phyloP scores from a whole-genome alignment of 1,139 yeast genomes.

The Geotrichum restrictum region DNA sequence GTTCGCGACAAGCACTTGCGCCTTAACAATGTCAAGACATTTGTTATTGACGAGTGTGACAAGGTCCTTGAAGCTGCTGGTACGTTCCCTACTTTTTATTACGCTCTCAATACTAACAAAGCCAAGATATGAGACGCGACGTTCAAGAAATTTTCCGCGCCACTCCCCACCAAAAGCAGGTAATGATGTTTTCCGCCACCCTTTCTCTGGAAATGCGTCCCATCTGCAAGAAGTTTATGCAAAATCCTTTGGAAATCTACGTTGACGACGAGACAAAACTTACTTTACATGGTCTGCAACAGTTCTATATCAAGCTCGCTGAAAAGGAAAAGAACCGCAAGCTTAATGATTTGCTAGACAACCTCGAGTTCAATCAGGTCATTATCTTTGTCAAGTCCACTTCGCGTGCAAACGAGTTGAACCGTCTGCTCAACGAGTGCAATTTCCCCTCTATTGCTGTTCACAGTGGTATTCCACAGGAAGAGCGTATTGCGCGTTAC shows the following conservation, averaged over 20 bases:
- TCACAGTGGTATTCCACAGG: slow-evolving; percentile 94
- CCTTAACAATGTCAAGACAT: slow-evolving; percentile 84
- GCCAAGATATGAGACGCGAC: slow-evolving; percentile 90
- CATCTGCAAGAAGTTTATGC: slow-evolving; percentile 95
- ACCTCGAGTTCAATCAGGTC: slow-evolving; percentile 95
- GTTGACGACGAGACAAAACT: slow-evolving; percentile 97
- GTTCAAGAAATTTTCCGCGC: slow-evolving; percentile 97
- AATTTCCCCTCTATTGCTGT: slow-evolving; percentile 97
- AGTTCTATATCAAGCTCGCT: slow-evolving; percentile 82
- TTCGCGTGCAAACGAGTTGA: slow-evolving; percentile 86
- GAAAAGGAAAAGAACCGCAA: slow-evolving; percentile 94
- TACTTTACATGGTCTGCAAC: slow-evolving; percentile 97
- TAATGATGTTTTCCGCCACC: slow-evolving; percentile 98
- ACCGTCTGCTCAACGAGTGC: slow-evolving; percentile 83
- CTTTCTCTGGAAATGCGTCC: slow-evolving; percentile 93
- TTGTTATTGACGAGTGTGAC: slow-evolving; percentile 98
- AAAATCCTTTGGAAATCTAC: slow-evolving; percentile 93
- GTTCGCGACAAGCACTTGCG: slow-evolving; percentile 88
- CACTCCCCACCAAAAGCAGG: slow-evolving; percentile 98
- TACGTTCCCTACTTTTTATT: slow-evolving; percentile 9
- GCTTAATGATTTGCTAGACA: slow-evolving; percentile 86
- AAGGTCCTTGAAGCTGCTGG: slow-evolving; percentile 69
- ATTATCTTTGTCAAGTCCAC: slow-evolving; percentile 93
- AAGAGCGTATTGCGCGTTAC: slow-evolving; percentile 96
- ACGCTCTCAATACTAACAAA: slow-evolving; percentile 19